These are phyloP conservation scores for Termitomyces sp. DNA, from an alignment of 768 basidiomycete species.

Conservation along the genomic window DNA sequence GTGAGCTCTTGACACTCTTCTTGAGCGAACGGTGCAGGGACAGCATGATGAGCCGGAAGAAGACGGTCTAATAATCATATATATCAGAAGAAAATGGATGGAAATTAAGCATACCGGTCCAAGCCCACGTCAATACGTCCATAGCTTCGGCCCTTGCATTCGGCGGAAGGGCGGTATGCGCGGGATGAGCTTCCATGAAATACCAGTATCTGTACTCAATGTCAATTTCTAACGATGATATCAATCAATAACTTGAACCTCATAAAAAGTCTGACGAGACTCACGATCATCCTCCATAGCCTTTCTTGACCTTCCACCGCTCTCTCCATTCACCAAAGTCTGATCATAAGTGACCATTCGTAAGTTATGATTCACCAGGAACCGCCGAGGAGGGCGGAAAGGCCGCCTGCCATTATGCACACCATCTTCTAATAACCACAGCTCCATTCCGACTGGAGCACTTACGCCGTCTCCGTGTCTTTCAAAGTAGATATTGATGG, in stretches of 20 bases:
- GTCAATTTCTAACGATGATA: conserved; percentile 53
- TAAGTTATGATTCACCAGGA: conserved; percentile 67
- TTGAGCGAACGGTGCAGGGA: conserved; percentile 67
- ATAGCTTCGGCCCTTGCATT: conserved; percentile 65
- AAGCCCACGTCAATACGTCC: conserved; percentile 78
- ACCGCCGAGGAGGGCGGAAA: conserved; percentile 38
- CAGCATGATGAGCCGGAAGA: conserved; percentile 53
- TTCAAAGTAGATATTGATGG: conserved; percentile 47
- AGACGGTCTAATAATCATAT: conserved; percentile 50
- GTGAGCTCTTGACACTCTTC: conserved; percentile 78
- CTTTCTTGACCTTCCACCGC: conserved; percentile 20
- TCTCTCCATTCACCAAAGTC: conserved; percentile 29
- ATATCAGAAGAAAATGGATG: background rate
- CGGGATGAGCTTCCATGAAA: conserved; percentile 77
- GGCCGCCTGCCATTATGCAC: conserved; percentile 20
- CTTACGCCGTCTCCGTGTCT: conserved; percentile 26
- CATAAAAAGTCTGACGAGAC: conserved; percentile 19
- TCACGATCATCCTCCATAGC: conserved; percentile 41
- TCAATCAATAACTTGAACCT: background rate
- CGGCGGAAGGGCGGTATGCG: conserved; percentile 56
- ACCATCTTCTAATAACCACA: conserved; percentile 56
- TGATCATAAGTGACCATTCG: conserved; percentile 48
- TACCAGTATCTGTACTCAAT: conserved; percentile 81
- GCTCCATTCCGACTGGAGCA: conserved; percentile 41
- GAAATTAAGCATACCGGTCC: conserved; percentile 49